These are phyloP conservation scores for Nicotiana obtusifolia DNA, from an alignment of 257 asterid genomes.

Conservation along the genomic window DNA sequence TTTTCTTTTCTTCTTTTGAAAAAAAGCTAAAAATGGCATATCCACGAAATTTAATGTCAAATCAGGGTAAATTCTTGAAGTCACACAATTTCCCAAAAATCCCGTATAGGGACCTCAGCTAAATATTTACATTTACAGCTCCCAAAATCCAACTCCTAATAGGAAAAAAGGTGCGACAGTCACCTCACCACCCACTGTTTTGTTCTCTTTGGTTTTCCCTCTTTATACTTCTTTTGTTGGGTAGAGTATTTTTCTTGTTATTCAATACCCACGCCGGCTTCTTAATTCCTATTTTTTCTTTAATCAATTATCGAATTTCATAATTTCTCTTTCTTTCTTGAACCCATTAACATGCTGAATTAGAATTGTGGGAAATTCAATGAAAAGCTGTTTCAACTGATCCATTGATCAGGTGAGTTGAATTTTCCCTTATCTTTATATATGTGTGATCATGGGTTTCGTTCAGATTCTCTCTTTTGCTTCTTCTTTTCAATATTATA, in stretches of 20 bases:
- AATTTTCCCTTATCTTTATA: neutral
- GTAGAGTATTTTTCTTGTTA: neutral
- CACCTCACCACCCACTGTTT: neutral
- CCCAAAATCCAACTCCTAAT: neutral
- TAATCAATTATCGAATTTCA: neutral
- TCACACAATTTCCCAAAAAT: neutral
- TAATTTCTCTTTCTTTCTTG: neutral
- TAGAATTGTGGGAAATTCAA: neutral
- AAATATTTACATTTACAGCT: neutral
- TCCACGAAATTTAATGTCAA: neutral
- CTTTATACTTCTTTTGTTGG: neutral
- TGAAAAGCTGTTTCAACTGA: neutral
- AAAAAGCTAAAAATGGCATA: neutral
- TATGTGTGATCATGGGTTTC: neutral
- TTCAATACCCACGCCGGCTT: neutral
- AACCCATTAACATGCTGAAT: neutral
- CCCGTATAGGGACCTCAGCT: neutral
- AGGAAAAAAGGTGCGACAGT: neutral
- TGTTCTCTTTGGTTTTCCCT: neutral
- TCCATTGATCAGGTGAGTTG: conserved; percentile 12
- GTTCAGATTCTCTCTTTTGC: neutral
- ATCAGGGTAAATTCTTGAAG: neutral
- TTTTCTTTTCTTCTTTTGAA: no score
- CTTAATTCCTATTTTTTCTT: neutral
- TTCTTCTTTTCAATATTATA: neutral